Evolutionary conservation across 495 filamentous ascomycete species (phyloP), one percentile per base, ranked within the genome.

Genomic region (Hypoxylon cercidicola): DNA sequence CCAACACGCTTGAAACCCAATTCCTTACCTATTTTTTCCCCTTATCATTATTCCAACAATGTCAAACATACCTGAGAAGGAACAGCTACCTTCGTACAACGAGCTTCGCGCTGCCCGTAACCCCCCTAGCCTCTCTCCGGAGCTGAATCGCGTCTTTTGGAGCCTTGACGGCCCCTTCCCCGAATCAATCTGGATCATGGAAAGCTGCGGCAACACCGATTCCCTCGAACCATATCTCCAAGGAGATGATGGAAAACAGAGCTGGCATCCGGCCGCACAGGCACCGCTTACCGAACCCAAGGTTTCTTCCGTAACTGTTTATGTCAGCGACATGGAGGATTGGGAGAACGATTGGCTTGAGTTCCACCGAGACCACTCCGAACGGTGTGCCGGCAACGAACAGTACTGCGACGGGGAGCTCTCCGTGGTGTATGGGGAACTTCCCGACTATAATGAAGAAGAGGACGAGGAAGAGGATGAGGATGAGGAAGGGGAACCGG

Each of bases 261-360:
- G 16, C 23, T 67, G 58, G 47, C 60, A 68, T 43, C 41, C 53
- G 39, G 46, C 63, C 18, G 53, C 65, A 12, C 53, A 60, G 37
- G 53, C 46, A 34, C 59, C 65, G 9, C 65, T 68, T 34, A 64
- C 51, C 32, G 48, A 60, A 25, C 60, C 60, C 12, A 64, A 59
- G 53, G 50, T 68, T 20, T 68, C 65, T 46, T 60, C 60, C 32
- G 20, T 64, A 32, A 49, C 37, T 21, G 52, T 68, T 12, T 6
- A 18, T 13, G 37, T 53, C 43, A 4, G 64, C 16, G 34, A 61
- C 11, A 48, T 64, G n/a, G 34, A 64, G 46, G 35, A 48, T 21
- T 68, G 65, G 65, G 65, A 64, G 48, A 20, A 51, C 25, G 6
- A 55, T 16, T 68, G 65, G 65, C 41, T 64, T 41, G 54, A 68